These are phyloP conservation scores for Epithemia pelagica DNA, from an alignment of 108 stramenopile species.

Conservation along the genomic window DNA sequence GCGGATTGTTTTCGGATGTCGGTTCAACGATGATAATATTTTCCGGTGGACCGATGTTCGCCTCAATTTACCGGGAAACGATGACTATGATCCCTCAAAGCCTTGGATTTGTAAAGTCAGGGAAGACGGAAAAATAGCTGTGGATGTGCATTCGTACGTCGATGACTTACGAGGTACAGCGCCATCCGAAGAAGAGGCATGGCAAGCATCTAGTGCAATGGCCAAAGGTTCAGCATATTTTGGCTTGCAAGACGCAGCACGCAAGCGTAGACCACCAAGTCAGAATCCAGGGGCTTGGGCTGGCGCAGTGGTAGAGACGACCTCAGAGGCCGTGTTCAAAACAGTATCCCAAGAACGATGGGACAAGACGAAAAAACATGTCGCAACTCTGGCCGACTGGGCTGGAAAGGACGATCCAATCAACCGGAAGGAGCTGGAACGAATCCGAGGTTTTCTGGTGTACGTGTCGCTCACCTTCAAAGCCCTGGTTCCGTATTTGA, in stretches of 20 bases:
- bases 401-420: constrained; percentile 1
- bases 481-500: constrained; percentile 29
- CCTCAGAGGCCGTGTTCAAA: constrained; percentile 8
- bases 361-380: constrained; percentile 18
- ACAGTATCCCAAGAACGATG: constrained; percentile 17
- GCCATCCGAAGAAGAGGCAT: constrained; percentile 11
- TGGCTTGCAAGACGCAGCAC: constrained; percentile 37
- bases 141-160: constrained; percentile 20
- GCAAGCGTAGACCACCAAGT: constrained; percentile 17
- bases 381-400: no score
- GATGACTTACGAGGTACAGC: constrained; percentile 25
- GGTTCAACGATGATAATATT: constrained; percentile 8
- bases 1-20: background rate
- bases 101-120: constrained; percentile 32
- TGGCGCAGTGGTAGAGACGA: constrained; percentile 14
- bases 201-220: constrained; percentile 13
- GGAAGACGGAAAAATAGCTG: constrained; percentile 18
- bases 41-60: constrained; percentile 26
- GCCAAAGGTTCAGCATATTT: constrained; percentile 5
- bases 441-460: constrained; percentile 30
- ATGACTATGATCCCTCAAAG: constrained; percentile 15
- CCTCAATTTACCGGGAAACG: constrained; percentile 36
- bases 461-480: constrained; percentile 31
- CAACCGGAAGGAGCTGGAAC: constrained; percentile 5
- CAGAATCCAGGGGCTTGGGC: constrained; percentile 19